phyloP scores from a whole-genome alignment of 345 rosid species.

The Salix brachista region DNA sequence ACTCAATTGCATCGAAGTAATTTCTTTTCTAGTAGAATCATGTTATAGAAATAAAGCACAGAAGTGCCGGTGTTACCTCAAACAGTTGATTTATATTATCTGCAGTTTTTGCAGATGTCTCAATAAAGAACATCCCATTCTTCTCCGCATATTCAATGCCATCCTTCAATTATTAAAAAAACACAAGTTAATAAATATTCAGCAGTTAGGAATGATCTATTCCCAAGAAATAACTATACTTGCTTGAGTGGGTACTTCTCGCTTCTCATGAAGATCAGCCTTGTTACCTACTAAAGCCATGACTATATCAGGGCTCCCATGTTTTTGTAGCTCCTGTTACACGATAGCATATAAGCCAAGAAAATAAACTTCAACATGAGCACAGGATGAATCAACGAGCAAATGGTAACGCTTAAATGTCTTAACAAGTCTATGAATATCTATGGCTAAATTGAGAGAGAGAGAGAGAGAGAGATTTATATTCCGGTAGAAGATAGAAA shows the following conservation, averaged over 20 bases:
- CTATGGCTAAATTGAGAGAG: neutral
- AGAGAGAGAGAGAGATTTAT: neutral
- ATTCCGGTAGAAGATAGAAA: neutral
- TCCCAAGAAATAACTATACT: conserved; percentile 19
- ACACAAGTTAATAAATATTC: neutral
- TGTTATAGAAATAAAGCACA: conserved; percentile 1
- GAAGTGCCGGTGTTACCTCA: conserved; percentile 46
- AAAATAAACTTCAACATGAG: neutral
- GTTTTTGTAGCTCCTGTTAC: conserved; percentile 88
- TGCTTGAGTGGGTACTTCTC: conserved; percentile 77
- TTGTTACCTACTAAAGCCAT: conserved; percentile 98
- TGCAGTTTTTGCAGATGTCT: conserved; percentile 97
- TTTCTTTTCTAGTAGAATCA: neutral
- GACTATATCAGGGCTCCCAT: conserved; percentile 91
- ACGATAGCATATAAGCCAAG: neutral
- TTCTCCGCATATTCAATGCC: conserved; percentile 90
- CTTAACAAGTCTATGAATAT: neutral
- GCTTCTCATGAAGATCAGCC: conserved; percentile 82
- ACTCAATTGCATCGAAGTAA: neutral
- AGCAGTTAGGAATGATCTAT: neutral
- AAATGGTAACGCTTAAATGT: neutral
- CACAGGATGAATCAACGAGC: neutral
- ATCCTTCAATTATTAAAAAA: conserved; percentile 47
- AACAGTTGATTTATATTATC: conserved; percentile 90
- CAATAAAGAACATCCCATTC: conserved; percentile 95